Evolutionary conservation across 2,329 filamentous ascomycete species (phyloP).

Genomic region (Fusarium miscanthi): DNA sequence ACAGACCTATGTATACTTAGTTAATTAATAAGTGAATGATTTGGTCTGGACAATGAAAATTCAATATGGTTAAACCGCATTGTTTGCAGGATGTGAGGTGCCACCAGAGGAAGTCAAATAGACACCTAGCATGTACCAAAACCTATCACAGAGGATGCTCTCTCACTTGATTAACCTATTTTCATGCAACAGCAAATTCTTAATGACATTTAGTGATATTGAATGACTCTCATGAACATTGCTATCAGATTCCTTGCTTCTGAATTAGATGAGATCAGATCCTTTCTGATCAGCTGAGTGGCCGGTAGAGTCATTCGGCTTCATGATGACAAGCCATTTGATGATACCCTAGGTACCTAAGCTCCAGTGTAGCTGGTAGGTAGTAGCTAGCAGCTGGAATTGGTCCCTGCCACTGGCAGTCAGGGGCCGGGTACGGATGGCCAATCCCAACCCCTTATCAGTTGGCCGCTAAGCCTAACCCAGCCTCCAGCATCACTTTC

Average conservation of each 20-base stretch:
- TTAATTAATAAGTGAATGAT: not conserved
- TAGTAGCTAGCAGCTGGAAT: slow-evolving; percentile 27
- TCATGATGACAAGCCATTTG: not conserved
- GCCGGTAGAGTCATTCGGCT: slow-evolving; percentile 39
- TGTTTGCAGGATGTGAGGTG: not conserved
- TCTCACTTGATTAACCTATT: not conserved
- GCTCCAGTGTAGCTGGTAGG: slow-evolving; percentile 29
- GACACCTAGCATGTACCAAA: not conserved
- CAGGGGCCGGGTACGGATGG: slow-evolving; percentile 21
- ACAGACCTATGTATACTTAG: not conserved
- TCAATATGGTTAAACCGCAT: not conserved
- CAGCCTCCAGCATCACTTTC: slow-evolving; percentile 31
- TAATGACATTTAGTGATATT: not conserved
- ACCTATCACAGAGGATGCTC: not conserved
- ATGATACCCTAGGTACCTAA: not conserved
- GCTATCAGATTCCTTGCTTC: not conserved
- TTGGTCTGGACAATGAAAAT: not conserved
- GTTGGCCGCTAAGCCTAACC: slow-evolving; percentile 50
- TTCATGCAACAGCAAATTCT: not conserved
- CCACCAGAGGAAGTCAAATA: not conserved
- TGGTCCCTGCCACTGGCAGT: slow-evolving; percentile 21
- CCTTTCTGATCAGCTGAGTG: not conserved
- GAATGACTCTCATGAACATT: not conserved
- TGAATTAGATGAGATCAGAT: not conserved
- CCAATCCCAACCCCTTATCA: slow-evolving; percentile 10